Evolutionary conservation across 345 rosid genomes (phyloP).

Genomic region (Aurinia saxatilis): DNA sequence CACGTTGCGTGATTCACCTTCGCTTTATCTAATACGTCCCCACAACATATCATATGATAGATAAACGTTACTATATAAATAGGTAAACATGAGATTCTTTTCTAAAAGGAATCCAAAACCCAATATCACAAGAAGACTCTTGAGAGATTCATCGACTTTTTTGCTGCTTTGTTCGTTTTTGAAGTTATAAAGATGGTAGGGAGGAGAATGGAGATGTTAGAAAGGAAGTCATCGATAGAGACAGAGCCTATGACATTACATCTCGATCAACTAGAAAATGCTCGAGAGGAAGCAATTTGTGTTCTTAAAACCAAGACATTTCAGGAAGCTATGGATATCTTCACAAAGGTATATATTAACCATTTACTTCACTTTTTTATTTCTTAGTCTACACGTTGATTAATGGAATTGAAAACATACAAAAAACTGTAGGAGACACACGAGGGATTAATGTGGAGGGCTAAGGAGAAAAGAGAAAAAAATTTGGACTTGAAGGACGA

Average conservation of each 20-base stretch:
- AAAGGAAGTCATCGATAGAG: conserved; percentile 27
- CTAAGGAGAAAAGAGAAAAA: conserved; percentile 1
- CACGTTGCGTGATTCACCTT: conserved; percentile 19
- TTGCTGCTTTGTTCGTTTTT: neutral
- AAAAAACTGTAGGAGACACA: conserved; percentile 1
- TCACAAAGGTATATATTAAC: conserved; percentile 30
- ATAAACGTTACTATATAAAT: neutral
- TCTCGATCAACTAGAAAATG: conserved; percentile 18
- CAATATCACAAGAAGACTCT: too few relatives aligned
- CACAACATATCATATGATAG: too few relatives aligned
- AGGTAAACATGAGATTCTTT: neutral
- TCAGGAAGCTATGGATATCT: conserved; percentile 26
- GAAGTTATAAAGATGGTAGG: too few relatives aligned
- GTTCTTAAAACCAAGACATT: conserved; percentile 22
- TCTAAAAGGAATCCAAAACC: too few relatives aligned
- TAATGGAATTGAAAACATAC: neutral
- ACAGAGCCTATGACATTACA: conserved; percentile 27
- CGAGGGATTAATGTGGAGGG: conserved; percentile 1
- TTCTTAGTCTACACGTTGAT: neutral
- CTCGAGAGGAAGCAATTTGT: conserved; percentile 25
- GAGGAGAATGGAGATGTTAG: conserved; percentile 18
- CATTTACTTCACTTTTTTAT: neutral
- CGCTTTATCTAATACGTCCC: neutral
- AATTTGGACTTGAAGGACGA: neutral
- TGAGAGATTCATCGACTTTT: too few relatives aligned